Percentiles rank a stretch among this genome's conserved stretches.
These are phyloP conservation scores for Eimeria necatrix DNA, from an alignment of 169 alveolate genomes.

Conservation along the genomic window DNA sequence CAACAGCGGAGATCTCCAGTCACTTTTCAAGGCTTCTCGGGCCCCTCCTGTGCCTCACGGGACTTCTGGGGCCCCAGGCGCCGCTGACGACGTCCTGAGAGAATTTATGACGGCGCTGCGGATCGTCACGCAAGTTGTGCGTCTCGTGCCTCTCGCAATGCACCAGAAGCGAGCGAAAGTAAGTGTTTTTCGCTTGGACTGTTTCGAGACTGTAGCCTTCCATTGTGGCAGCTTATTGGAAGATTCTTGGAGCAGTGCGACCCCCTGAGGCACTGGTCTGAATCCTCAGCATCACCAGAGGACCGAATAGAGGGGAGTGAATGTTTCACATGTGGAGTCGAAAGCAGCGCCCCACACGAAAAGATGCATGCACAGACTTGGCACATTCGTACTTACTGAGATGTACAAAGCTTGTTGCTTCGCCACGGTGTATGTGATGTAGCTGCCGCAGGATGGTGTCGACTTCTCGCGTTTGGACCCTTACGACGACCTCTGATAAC, in stretches of 20 bases:
- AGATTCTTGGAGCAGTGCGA: no score
- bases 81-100: conserved; percentile 53
- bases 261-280: no score
- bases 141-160: conserved; percentile 60
- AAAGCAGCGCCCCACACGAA: background rate
- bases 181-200: background rate
- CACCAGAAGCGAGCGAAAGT: conserved; percentile 76
- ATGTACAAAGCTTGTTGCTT: background rate
- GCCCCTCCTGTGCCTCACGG: conserved; percentile 48
- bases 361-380: background rate
- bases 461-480: conserved; percentile 73
- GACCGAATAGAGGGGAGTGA: background rate
- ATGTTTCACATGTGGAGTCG: background rate
- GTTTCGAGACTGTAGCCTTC: background rate
- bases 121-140: conserved; percentile 71
- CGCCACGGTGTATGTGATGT: conserved; percentile 13
- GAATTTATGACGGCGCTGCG: conserved; percentile 66
- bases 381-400: no score
- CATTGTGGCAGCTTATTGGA: background rate
- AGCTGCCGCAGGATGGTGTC: conserved; percentile 75
- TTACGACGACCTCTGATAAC: conserved; percentile 22
- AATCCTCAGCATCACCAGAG: background rate
- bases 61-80: conserved; percentile 45
- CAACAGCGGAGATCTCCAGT: conserved; percentile 55
- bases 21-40: background rate